Conservation (phyloP, 106 monocot species). For the Allium fistulosum region DNA sequence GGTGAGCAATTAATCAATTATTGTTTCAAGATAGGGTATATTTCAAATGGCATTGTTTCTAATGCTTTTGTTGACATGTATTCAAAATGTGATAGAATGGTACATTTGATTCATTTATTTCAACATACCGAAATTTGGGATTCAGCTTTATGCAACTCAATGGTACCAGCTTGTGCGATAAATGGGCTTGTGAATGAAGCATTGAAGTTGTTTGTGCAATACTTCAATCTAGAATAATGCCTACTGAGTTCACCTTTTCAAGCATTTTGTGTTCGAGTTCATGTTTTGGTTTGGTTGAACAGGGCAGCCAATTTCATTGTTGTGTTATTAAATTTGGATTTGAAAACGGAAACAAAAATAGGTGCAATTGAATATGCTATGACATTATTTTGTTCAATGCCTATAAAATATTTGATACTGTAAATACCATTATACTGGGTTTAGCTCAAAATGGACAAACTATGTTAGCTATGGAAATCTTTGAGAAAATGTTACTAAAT, state of each 20-base stretch:
- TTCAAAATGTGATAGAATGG: slow-evolving; percentile 12
- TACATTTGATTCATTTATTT: too few relatives aligned
- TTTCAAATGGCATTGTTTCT: slow-evolving; percentile 71
- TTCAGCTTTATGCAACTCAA: slow-evolving; percentile 39
- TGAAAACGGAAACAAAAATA: slow-evolving; percentile 50
- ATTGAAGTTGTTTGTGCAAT: slow-evolving; percentile 32
- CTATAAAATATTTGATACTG: slow-evolving; percentile 37
- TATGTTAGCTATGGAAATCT: slow-evolving; percentile 35
- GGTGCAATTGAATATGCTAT: slow-evolving; percentile 32
- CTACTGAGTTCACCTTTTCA: slow-evolving; percentile 61
- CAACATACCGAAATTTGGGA: slow-evolving; percentile 34
- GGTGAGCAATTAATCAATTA: slow-evolving; percentile 63
- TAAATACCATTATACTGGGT: slow-evolving; percentile 73
- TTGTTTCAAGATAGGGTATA: slow-evolving; percentile 52
- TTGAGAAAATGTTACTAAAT: slow-evolving; percentile 23
- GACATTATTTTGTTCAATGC: slow-evolving; percentile 37
- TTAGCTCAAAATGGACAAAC: slow-evolving; percentile 48
- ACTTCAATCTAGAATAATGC: slow-evolving; percentile 21
- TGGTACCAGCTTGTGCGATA: slow-evolving; percentile 32
- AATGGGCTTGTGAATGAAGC: slow-evolving; percentile 30
- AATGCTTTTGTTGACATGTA: slow-evolving; percentile 84
- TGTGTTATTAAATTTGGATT: slow-evolving; percentile 43
- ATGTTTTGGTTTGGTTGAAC: slow-evolving; percentile 26
- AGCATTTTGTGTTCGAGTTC: slow-evolving; percentile 49
- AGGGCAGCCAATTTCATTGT: slow-evolving; percentile 49